These are phyloP conservation scores for Boletus rubescentipes DNA, from an alignment of 768 basidiomycete species.

Conservation along the genomic window DNA sequence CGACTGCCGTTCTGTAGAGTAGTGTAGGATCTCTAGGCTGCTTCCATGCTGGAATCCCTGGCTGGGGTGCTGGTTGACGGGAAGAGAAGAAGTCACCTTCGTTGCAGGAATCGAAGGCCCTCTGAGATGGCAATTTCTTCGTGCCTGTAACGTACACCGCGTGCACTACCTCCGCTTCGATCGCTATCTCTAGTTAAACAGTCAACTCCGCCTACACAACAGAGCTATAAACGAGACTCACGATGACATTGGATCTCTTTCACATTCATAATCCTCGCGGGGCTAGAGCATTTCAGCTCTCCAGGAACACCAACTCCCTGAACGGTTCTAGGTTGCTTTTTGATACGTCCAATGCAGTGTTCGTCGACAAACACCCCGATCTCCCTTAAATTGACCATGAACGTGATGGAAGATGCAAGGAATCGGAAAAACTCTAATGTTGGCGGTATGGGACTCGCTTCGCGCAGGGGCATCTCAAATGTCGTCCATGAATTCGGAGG, in stretches of 20 bases:
- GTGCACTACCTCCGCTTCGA: constrained; percentile 75
- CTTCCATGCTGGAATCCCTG: too few species aligned
- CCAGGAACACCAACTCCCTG: constrained; percentile 49
- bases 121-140: neutral
- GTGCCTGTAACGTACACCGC: constrained; percentile 41
- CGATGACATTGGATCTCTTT: constrained; percentile 45
- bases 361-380: constrained; percentile 81
- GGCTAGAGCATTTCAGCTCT: constrained; percentile 54
- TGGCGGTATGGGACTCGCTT: constrained; percentile 70
- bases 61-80: neutral
- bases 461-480: constrained; percentile 82
- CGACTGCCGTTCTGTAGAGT: neutral
- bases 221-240: neutral
- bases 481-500: constrained; percentile 61
- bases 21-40: neutral
- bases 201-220: too few species aligned
- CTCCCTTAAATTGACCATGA: constrained; percentile 75
- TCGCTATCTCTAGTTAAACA: constrained; percentile 56
- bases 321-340: constrained; percentile 54
- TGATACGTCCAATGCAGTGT: constrained; percentile 59
- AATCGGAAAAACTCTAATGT: constrained; percentile 88
- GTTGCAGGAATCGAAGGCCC: neutral
- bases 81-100: neutral
- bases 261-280: constrained; percentile 64
- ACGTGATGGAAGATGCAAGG: constrained; percentile 87